Evolutionary conservation across 768 basidiomycete species (phyloP).

Genomic region (Collybiopsis confluens): DNA sequence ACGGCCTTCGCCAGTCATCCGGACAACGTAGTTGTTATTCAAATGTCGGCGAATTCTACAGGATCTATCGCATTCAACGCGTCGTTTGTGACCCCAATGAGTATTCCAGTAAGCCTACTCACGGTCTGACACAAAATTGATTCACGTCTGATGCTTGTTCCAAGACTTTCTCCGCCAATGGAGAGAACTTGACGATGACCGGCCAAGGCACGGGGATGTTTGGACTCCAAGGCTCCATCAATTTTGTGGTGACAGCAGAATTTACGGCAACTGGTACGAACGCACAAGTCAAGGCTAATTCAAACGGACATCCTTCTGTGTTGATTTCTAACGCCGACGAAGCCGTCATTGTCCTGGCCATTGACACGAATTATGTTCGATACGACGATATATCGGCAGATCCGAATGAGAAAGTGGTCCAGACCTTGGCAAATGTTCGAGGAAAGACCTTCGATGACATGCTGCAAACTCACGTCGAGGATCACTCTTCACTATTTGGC

Average conservation of each 20-base stretch:
- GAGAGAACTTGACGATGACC: constrained; percentile 6
- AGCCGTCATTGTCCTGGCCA: constrained; percentile 8
- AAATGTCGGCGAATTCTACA: background rate
- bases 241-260: constrained; percentile 4
- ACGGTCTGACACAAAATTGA: no score
- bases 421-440: constrained; percentile 1
- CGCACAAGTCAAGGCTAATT: background rate
- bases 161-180: constrained; percentile 2
- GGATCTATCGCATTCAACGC: background rate
- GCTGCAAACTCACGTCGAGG: constrained; percentile 6
- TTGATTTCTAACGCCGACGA: constrained; percentile 4
- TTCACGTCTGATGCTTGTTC: background rate
- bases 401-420: constrained; percentile 1
- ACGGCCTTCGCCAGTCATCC: constrained; percentile 8
- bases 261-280: constrained; percentile 4
- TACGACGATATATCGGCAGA: constrained; percentile 9
- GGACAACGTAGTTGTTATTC: constrained; percentile 4
- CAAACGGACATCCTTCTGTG: background rate
- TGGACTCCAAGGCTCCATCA: constrained; percentile 8
- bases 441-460: constrained; percentile 2
- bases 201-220: constrained; percentile 4
- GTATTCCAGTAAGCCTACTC: background rate
- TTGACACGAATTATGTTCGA: constrained; percentile 11
- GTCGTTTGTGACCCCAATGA: constrained; percentile 5
- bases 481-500: constrained; percentile 7